Conservation (phyloP, 139 green algal genomes). For the Yamagishiella unicocca region DNA sequence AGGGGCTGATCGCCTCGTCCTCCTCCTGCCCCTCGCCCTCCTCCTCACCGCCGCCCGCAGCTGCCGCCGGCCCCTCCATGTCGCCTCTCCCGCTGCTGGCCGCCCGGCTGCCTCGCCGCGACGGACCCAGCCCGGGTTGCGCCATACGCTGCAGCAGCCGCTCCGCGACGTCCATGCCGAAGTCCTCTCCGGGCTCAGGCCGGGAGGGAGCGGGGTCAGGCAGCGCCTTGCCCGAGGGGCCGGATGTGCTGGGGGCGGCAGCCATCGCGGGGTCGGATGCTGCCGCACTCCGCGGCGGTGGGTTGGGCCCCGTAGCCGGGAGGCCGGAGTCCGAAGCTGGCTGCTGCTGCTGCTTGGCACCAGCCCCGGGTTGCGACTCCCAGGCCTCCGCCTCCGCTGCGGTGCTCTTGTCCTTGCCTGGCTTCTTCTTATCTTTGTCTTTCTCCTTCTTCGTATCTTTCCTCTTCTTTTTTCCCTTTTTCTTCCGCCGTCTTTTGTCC, state of each 20-base stretch:
- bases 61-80: background rate
- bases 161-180: conserved; percentile 16
- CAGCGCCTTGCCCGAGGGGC: background rate
- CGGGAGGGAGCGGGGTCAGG: background rate
- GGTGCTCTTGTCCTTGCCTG: too few relatives aligned
- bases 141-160: conserved; percentile 11
- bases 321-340: too few relatives aligned
- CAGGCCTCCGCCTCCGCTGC: too few relatives aligned
- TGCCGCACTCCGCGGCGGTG: too few relatives aligned
- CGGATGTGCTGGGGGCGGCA: background rate
- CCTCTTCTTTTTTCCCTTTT: too few relatives aligned
- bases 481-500: too few relatives aligned
- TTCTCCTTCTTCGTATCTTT: too few relatives aligned
- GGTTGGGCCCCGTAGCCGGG: too few relatives aligned
- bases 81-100: background rate
- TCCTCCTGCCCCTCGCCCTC: background rate
- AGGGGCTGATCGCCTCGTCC: background rate
- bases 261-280: too few relatives aligned
- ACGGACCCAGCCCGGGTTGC: background rate
- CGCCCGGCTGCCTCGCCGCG: background rate
- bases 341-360: too few relatives aligned
- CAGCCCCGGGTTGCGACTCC: too few relatives aligned
- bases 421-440: too few relatives aligned
- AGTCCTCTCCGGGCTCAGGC: conserved; percentile 21
- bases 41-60: background rate